Evolutionary conservation across 23 red algal species (phyloP).

Genomic region (Gracilaria gracilis): DNA sequence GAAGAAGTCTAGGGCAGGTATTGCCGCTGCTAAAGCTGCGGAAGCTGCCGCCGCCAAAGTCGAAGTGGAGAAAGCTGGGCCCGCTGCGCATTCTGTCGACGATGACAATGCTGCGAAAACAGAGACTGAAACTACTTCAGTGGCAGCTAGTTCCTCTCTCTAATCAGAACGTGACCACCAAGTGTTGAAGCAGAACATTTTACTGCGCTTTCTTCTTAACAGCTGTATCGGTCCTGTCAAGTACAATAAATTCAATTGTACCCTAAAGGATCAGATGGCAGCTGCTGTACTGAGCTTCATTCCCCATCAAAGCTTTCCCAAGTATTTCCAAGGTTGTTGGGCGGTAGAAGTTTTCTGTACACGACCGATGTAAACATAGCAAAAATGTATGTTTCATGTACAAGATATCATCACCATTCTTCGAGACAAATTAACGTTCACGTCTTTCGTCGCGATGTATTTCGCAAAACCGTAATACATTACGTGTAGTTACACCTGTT

Average conservation of each 20-base stretch:
- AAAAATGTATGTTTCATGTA: too few relatives aligned
- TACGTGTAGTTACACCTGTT: too few relatives aligned
- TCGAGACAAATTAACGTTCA: too few relatives aligned
- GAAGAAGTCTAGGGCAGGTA: slow-evolving; percentile 64
- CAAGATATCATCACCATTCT: too few relatives aligned
- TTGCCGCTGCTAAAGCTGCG: slow-evolving; percentile 32
- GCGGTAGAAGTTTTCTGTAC: too few relatives aligned
- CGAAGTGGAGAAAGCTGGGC: not conserved
- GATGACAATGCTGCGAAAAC: not conserved
- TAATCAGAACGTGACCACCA: not conserved
- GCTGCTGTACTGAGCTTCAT: not conserved
- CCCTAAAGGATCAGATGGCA: not conserved
- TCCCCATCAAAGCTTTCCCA: not conserved
- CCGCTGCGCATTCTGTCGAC: not conserved
- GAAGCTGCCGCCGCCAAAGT: slow-evolving; percentile 29
- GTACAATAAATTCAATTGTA: not conserved
- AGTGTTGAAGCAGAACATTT: not conserved
- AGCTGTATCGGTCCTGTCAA: not conserved
- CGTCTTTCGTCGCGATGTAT: too few relatives aligned
- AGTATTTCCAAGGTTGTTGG: not conserved
- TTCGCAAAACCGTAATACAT: too few relatives aligned
- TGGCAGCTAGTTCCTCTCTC: not conserved
- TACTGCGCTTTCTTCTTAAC: not conserved
- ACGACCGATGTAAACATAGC: too few relatives aligned
- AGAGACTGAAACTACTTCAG: not conserved